Base-by-base conservation (phyloP, 768 basidiomycete species). In the Melanogaster broomeanus region DNA sequence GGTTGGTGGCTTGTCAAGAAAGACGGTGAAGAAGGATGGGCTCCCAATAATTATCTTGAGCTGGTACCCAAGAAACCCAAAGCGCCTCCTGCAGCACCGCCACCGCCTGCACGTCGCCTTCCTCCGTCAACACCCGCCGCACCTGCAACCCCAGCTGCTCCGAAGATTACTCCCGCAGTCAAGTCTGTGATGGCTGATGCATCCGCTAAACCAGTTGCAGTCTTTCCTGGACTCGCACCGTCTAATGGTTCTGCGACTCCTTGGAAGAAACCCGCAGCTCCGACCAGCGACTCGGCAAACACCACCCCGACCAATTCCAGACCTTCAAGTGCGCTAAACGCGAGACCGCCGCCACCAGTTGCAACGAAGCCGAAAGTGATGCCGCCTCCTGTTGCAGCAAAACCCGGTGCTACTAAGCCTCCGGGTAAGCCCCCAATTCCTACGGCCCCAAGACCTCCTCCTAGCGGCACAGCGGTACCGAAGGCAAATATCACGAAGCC, bases 1-100 rank as follows among this genome's bases (percentile, higher is more conserved):
- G 97, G 96, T 3, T 99, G 97, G 97, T 98, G 97, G 96, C 77
- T 97, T 28, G 88, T 98, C 50, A 90, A 87, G 77, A 93, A 88
- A 70, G 80, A 77, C 46, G 81, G 80, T 3, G 71, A 74, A 16
- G 93, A 98, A 65, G 97, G 93, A 13, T 99, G 95, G 94, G 93
- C 95, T 18, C 97, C 97, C 2, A 85, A 87, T 58, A 94, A 93
- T 68, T 97, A 94, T 63, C 83, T 96, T 7, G 94, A 97, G 65
- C 78, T 88, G 30, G 81, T 87, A 5, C 84, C 85, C 16, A 81
- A 81, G 19, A 83, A 80, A 57, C 78, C 84, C 3, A 83, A 82
- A 38, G 78, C 85, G 2, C 74, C 83, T 0, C 77, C 85, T 21
- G 77, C 88, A 0, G 83, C 89, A 0, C 88, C 90, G 0, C 85